A percentile compares a stretch with the other conserved stretches of the same genome.
Evolutionary conservation across 208 protist genomes (phyloP).

Genomic region (Trypanosoma vivax): DNA sequence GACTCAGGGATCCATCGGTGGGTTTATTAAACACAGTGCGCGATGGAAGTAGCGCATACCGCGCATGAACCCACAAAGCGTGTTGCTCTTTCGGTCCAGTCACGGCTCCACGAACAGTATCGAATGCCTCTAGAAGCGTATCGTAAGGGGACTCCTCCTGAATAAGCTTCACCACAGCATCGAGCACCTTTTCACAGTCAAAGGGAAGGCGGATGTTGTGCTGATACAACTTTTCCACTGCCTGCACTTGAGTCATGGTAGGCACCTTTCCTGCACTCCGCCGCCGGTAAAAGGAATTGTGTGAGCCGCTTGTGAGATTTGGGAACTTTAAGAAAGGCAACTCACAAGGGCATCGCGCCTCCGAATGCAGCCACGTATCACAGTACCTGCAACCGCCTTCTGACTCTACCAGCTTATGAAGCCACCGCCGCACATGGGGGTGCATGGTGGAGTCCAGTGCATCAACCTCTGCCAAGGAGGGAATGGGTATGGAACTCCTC

Average conservation of each 20-base stretch:
- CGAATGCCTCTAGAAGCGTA: slow-evolving; percentile 70
- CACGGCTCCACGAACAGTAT: slow-evolving; percentile 68
- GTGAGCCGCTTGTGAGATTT: background rate
- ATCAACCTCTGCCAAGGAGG: slow-evolving; percentile 35
- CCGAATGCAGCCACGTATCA: slow-evolving; percentile 72
- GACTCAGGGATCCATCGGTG: slow-evolving; percentile 58
- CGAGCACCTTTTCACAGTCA: slow-evolving; percentile 35
- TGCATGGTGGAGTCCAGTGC: slow-evolving; percentile 68
- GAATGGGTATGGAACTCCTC: no score
- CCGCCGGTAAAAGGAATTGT: slow-evolving; percentile 4
- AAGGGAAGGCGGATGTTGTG: slow-evolving; percentile 60
- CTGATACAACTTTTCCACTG: slow-evolving; percentile 53
- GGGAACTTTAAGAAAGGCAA: slow-evolving; percentile 42
- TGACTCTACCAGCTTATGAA: slow-evolving; percentile 39
- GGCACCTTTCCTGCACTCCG: slow-evolving; percentile 3
- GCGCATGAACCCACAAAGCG: slow-evolving; percentile 80
- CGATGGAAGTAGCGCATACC: slow-evolving; percentile 65
- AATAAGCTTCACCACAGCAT: slow-evolving; percentile 58
- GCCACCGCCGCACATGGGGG: slow-evolving; percentile 50
- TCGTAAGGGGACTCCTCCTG: slow-evolving; percentile 58
- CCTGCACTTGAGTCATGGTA: slow-evolving; percentile 47
- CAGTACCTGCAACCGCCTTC: slow-evolving; percentile 63
- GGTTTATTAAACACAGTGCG: slow-evolving; percentile 78
- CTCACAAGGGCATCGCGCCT: slow-evolving; percentile 69
- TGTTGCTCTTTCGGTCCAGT: slow-evolving; percentile 74